These are phyloP conservation scores for Corinectria fuckeliana DNA, from an alignment of 2,329 filamentous ascomycete genomes.

Conservation along the genomic window DNA sequence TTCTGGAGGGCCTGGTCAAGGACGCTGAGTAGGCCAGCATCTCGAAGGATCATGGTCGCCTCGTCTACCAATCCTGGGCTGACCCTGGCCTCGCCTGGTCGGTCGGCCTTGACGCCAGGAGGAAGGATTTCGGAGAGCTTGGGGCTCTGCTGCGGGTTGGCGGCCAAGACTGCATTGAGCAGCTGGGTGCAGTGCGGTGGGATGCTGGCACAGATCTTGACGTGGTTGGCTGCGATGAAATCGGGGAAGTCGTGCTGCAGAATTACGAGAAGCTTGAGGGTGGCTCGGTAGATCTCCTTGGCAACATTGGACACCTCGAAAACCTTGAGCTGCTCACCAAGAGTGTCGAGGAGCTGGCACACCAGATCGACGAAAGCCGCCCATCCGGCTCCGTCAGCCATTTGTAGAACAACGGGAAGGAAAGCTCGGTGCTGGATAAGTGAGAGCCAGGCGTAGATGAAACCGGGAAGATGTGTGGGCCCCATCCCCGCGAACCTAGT, in stretches of 20 bases:
- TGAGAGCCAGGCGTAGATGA: slow-evolving; percentile 83
- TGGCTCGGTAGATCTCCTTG: slow-evolving; percentile 84
- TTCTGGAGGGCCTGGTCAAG: slow-evolving; percentile 64
- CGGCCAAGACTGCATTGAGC: slow-evolving; percentile 85
- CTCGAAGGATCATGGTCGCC: slow-evolving; percentile 59
- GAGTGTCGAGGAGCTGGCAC: slow-evolving; percentile 72
- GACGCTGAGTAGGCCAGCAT: slow-evolving; percentile 63
- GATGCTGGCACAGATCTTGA: slow-evolving; percentile 80
- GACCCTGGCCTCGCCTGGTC: slow-evolving; percentile 75
- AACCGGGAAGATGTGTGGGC: slow-evolving; percentile 79
- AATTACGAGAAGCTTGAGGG: slow-evolving; percentile 81
- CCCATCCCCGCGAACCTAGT: slow-evolving; percentile 75
- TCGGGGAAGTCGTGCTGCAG: slow-evolving; percentile 95
- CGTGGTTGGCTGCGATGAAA: slow-evolving; percentile 87
- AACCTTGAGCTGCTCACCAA: slow-evolving; percentile 81
- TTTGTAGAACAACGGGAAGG: slow-evolving; percentile 76
- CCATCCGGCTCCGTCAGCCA: slow-evolving; percentile 77
- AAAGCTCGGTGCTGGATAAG: slow-evolving; percentile 87
- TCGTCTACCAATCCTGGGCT: slow-evolving; percentile 71
- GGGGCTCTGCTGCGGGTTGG: slow-evolving; percentile 73
- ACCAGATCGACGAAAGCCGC: slow-evolving; percentile 75
- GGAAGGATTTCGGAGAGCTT: slow-evolving; percentile 66
- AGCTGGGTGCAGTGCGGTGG: slow-evolving; percentile 86
- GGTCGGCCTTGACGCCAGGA: slow-evolving; percentile 76
- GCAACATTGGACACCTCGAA: slow-evolving; percentile 71